Conservation (phyloP, 371 early-diverging fungal genomes). For the Apophysomyces trapeziformis region DNA sequence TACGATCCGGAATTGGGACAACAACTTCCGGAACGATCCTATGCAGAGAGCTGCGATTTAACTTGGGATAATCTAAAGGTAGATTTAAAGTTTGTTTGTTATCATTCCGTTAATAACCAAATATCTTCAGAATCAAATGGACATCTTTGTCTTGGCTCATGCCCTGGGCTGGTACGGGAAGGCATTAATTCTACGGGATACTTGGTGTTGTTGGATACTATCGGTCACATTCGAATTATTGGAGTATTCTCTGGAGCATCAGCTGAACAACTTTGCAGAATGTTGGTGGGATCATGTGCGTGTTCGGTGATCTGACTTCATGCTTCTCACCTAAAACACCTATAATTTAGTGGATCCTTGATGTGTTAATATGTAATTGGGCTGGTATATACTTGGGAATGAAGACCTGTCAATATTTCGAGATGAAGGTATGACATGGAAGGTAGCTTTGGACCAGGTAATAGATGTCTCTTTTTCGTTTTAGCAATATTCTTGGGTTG, state of each 20-base stretch:
- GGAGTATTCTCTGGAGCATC: conserved; percentile 95
- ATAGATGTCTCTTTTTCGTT: background rate
- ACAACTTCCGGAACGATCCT: conserved; percentile 87
- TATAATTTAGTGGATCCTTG: conserved; percentile 88
- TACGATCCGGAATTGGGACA: conserved; percentile 84
- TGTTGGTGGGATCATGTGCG: conserved; percentile 99
- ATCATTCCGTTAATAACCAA: background rate
- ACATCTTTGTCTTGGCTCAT: conserved; percentile 95
- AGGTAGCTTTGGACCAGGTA: background rate
- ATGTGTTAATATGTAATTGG: conserved; percentile 95
- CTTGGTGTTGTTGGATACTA: conserved; percentile 95
- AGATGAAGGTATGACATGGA: conserved; percentile 71
- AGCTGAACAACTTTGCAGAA: conserved; percentile 97
- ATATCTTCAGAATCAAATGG: conserved; percentile 73
- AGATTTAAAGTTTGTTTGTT: conserved; percentile 12
- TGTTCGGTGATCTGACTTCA: conserved; percentile 8
- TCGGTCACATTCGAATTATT: conserved; percentile 93
- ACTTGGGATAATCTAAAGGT: conserved; percentile 77
- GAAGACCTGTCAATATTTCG: conserved; percentile 95
- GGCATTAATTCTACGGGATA: conserved; percentile 90
- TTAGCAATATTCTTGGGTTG: conserved; percentile 90
- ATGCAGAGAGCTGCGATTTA: conserved; percentile 88
- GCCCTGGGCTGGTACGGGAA: conserved; percentile 96
- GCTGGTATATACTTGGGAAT: conserved; percentile 92
- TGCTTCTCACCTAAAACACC: background rate